These are phyloP conservation scores for Trichoderma polysporum DNA, from an alignment of 2,329 filamentous ascomycete genomes.

Conservation along the genomic window DNA sequence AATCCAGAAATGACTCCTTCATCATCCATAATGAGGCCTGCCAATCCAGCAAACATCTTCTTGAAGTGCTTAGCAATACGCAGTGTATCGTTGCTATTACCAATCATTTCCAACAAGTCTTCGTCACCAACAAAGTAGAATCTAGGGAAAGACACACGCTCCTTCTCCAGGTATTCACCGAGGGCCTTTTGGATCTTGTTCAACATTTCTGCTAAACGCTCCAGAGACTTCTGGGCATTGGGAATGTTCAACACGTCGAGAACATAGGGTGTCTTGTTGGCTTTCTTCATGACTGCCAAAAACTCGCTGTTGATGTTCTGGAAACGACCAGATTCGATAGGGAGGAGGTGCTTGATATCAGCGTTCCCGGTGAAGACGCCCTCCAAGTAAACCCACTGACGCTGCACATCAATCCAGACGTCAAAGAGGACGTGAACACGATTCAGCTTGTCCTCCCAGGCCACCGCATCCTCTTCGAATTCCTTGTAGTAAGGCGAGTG, in stretches of 20 bases:
- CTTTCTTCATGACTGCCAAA: conserved; percentile 98
- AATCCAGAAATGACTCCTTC: conserved; percentile 87
- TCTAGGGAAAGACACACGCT: conserved; percentile 93
- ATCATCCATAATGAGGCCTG: conserved; percentile 86
- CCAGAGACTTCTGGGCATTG: conserved; percentile 92
- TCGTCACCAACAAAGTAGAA: conserved; percentile 99
- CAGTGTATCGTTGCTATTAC: conserved; percentile 95
- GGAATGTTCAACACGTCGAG: conserved; percentile 95
- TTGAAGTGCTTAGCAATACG: conserved; percentile 98
- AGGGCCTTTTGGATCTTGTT: conserved; percentile 99
- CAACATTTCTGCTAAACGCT: conserved; percentile 91
- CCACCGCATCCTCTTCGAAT: conserved; percentile 94
- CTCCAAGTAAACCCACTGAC: conserved; percentile 99
- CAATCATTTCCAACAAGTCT: conserved; percentile 97
- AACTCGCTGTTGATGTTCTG: conserved; percentile 99
- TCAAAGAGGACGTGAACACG: conserved; percentile 96
- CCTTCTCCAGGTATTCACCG: conserved; percentile 96
- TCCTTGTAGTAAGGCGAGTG: conserved; percentile 99
- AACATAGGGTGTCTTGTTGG: conserved; percentile 93
- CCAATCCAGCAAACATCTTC: conserved; percentile 99
- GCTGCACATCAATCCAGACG: conserved; percentile 99
- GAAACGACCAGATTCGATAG: conserved; percentile 94
- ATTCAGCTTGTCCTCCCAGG: conserved; percentile 98
- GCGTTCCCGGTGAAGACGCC: conserved; percentile 98
- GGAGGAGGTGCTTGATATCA: conserved; percentile 96